Evolutionary conservation across 2,329 filamentous ascomycete genomes (phyloP).

Genomic region (Colletotrichum cuscutae): DNA sequence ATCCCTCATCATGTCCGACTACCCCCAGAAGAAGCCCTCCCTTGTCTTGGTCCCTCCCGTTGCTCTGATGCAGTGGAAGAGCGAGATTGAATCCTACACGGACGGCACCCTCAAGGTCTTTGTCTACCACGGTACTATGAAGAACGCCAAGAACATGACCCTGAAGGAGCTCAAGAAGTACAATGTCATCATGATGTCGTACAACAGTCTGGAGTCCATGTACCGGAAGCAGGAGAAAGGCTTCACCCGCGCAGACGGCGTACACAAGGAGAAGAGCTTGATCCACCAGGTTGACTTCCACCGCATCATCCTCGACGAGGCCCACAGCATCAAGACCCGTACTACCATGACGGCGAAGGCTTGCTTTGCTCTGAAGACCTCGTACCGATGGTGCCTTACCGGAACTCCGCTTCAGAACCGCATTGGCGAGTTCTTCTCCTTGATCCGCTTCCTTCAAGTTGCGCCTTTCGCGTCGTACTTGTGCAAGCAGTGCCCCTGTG

Average conservation of each 20-base stretch:
- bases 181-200: slow-evolving; percentile 97
- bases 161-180: slow-evolving; percentile 81
- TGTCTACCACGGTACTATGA: slow-evolving; percentile 88
- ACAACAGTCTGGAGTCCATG: slow-evolving; percentile 90
- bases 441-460: slow-evolving; percentile 91
- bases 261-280: slow-evolving; percentile 81
- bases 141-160: slow-evolving; percentile 81
- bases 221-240: slow-evolving; percentile 94
- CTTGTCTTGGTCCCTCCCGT: slow-evolving; percentile 93
- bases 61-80: slow-evolving; percentile 94
- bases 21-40: slow-evolving; percentile 80
- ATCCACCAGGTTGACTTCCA: slow-evolving; percentile 92
- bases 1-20: slow-evolving; percentile 98
- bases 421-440: slow-evolving; percentile 96
- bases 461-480: slow-evolving; percentile 93
- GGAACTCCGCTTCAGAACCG: slow-evolving; percentile 97
- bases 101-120: slow-evolving; percentile 90
- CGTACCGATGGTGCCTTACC: slow-evolving; percentile 94
- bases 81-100: slow-evolving; percentile 83
- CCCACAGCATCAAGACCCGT: slow-evolving; percentile 92
- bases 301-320: slow-evolving; percentile 92
- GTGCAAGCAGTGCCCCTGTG: slow-evolving; percentile 87
- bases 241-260: slow-evolving; percentile 81
- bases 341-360: slow-evolving; percentile 93
- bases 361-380: slow-evolving; percentile 88